Evolutionary conservation across 2,329 filamentous ascomycete genomes (phyloP).

Genomic region (Colletotrichum eremochloae): DNA sequence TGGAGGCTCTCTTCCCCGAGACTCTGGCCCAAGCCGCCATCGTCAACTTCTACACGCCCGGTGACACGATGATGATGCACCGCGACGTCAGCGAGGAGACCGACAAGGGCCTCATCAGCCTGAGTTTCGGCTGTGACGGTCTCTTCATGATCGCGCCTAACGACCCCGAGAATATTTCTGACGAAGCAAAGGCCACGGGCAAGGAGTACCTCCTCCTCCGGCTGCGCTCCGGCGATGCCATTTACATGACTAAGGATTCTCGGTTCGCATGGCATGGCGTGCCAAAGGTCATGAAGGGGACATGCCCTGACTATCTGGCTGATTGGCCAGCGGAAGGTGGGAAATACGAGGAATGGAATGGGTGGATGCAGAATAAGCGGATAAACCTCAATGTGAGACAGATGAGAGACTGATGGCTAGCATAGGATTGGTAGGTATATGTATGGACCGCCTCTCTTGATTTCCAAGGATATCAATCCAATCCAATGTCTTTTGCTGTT

Average conservation of each 20-base stretch:
- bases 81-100: slow-evolving; percentile 92
- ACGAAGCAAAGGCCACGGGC: slow-evolving; percentile 44
- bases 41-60: slow-evolving; percentile 91
- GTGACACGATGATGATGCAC: slow-evolving; percentile 92
- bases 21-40: slow-evolving; percentile 91
- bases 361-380: slow-evolving; percentile 90
- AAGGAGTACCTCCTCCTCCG: slow-evolving; percentile 72
- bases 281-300: slow-evolving; percentile 83
- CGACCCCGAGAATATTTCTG: slow-evolving; percentile 42
- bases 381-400: slow-evolving; percentile 95
- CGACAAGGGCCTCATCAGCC: slow-evolving; percentile 81
- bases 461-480: slow-evolving; percentile 6
- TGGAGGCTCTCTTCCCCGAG: slow-evolving; percentile 79
- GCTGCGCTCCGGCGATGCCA: slow-evolving; percentile 86
- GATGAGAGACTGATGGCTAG: slow-evolving; percentile 71
- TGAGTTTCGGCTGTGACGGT: slow-evolving; percentile 91
- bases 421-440: not conserved
- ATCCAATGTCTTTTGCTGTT: not conserved
- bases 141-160: slow-evolving; percentile 86
- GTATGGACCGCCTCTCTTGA: not conserved
- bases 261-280: slow-evolving; percentile 97
- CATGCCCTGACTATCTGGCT: slow-evolving; percentile 80
- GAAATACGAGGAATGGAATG: slow-evolving; percentile 77
- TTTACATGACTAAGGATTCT: slow-evolving; percentile 87
- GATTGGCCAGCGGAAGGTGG: slow-evolving; percentile 78